Percentiles rank a stretch among this genome's conserved stretches.
phyloP scores from a whole-genome alignment of 2,329 filamentous ascomycete species.

The Colletotrichum phormii region DNA sequence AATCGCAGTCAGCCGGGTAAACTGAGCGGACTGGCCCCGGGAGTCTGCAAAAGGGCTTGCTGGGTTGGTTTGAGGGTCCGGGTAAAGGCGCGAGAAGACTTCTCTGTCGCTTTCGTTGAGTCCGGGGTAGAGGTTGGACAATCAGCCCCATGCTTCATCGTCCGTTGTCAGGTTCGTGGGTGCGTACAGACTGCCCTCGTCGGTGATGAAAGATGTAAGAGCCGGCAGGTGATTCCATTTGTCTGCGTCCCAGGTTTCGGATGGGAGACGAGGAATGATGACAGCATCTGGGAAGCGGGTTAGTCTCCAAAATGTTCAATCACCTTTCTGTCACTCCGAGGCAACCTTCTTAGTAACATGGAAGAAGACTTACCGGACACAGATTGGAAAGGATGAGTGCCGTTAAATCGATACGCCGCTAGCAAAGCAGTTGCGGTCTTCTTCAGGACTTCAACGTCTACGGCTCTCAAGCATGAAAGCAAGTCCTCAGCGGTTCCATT shows the following conservation, averaged over 20 bases:
- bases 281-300: neutral
- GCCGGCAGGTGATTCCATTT: slow-evolving; percentile 14
- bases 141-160: slow-evolving; percentile 15
- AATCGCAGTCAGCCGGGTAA: neutral
- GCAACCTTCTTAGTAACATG: rapidly evolving
- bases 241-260: slow-evolving; percentile 10
- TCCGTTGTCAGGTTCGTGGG: slow-evolving; percentile 25
- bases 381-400: slow-evolving; percentile 22
- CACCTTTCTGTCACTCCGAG: neutral
- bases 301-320: neutral
- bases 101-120: slow-evolving; percentile 9
- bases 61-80: slow-evolving; percentile 2
- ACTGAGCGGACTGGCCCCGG: slow-evolving; percentile 17
- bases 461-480: slow-evolving; percentile 52
- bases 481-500: slow-evolving; percentile 44
- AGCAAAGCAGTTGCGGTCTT: slow-evolving; percentile 1
- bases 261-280: slow-evolving; percentile 19
- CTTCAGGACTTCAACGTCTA: slow-evolving; percentile 49
- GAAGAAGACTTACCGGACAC: neutral
- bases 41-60: slow-evolving; percentile 1
- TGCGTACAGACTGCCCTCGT: slow-evolving; percentile 22
- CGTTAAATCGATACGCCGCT: slow-evolving; percentile 16
- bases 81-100: slow-evolving; percentile 5
- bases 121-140: slow-evolving; percentile 12
- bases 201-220: slow-evolving; percentile 11